Conservation (phyloP, 2,329 filamentous ascomycete species). For the Aureobasidium vineae region DNA sequence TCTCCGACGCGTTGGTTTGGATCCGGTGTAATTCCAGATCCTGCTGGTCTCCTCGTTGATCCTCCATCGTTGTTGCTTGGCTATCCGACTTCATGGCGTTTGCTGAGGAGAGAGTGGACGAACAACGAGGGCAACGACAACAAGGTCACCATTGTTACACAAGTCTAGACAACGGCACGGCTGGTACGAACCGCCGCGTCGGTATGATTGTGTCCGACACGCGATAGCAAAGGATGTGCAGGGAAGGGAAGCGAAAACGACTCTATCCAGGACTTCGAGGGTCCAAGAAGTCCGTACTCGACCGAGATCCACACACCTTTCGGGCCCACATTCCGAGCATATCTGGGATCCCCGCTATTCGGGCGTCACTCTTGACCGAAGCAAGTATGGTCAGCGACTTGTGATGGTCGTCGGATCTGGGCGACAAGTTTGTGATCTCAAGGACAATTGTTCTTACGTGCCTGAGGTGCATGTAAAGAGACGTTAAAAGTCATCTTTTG, state of each 20-base stretch:
- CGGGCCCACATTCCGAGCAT: constrained; percentile 6
- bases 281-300: background rate
- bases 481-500: too few species aligned
- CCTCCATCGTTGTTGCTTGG: constrained; percentile 1
- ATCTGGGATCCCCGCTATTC: background rate
- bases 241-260: background rate
- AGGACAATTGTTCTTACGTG: too few species aligned
- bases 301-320: background rate
- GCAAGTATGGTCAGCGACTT: too few species aligned
- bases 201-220: background rate
- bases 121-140: constrained; percentile 6
- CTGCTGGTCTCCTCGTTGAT: background rate
- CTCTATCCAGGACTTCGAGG: background rate
- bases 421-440: too few species aligned
- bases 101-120: background rate
- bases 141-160: constrained; percentile 7
- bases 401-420: too few species aligned
- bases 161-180: constrained; percentile 8
- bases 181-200: background rate
- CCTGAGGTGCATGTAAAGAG: too few species aligned
- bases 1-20: background rate
- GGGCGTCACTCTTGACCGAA: background rate
- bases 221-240: background rate
- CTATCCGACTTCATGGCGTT: constrained; percentile 3
- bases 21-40: constrained; percentile 13